phyloP scores from a whole-genome alignment of 495 filamentous ascomycete species.

The Astrocystis sublimbata region DNA sequence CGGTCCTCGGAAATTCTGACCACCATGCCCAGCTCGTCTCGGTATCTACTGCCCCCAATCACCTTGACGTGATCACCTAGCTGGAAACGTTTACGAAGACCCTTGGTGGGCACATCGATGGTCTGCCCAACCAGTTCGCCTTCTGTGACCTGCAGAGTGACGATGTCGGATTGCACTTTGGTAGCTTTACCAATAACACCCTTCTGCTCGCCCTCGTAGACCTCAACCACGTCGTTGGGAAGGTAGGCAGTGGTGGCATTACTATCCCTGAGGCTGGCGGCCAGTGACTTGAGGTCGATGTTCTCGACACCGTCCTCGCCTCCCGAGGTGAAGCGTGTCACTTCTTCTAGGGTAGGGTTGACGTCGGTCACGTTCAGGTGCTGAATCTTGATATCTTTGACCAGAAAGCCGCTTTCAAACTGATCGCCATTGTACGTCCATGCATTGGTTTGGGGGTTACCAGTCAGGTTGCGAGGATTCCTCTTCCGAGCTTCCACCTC shows the following conservation, averaged over 20 bases:
- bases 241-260: constrained; percentile 77
- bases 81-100: constrained; percentile 88
- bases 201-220: constrained; percentile 94
- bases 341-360: constrained; percentile 91
- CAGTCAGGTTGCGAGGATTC: constrained; percentile 69
- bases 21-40: constrained; percentile 95
- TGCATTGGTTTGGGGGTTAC: constrained; percentile 62
- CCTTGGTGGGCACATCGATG: constrained; percentile 90
- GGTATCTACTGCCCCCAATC: constrained; percentile 89
- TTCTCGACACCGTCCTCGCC: constrained; percentile 91
- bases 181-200: constrained; percentile 83
- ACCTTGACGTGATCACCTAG: constrained; percentile 98
- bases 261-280: constrained; percentile 78
- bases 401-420: constrained; percentile 88
- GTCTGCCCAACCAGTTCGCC: constrained; percentile 79
- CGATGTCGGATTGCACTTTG: constrained; percentile 88
- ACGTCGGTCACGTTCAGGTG: constrained; percentile 81
- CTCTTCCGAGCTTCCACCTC: constrained; percentile 91
- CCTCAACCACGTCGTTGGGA: constrained; percentile 90
- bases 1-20: constrained; percentile 87
- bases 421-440: constrained; percentile 84
- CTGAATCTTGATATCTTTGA: constrained; percentile 92
- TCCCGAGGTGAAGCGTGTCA: constrained; percentile 85
- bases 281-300: constrained; percentile 85
- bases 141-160: constrained; percentile 82